Percentiles rank a stretch among this genome's conserved stretches.
These are phyloP conservation scores for Colletotrichum nymphaeae DNA, from an alignment of 2,329 filamentous ascomycete genomes.

Conservation along the genomic window DNA sequence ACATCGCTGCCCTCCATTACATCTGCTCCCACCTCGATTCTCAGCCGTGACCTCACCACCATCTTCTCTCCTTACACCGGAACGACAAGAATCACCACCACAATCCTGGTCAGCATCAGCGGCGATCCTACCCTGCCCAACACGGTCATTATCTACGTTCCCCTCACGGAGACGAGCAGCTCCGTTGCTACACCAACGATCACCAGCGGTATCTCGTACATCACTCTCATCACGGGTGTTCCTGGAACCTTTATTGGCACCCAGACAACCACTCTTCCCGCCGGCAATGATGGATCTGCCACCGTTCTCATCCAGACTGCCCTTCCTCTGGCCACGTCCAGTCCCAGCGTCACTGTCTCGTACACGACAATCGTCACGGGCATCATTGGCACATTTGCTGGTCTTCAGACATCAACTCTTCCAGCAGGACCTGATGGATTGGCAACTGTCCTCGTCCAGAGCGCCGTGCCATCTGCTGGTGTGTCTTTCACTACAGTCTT, in stretches of 20 bases:
- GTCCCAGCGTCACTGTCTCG: background rate
- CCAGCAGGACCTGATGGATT: conserved; percentile 2
- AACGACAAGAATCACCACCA: background rate
- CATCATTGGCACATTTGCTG: background rate
- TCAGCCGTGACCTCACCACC: background rate
- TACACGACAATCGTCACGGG: background rate
- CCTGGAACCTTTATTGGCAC: background rate
- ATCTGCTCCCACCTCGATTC: background rate
- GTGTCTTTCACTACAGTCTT: conserved; percentile 3
- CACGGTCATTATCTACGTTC: background rate
- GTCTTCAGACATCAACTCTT: conserved; percentile 10
- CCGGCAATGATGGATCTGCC: background rate
- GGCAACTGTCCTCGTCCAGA: conserved; percentile 16
- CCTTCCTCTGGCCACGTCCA: background rate
- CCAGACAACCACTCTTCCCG: background rate
- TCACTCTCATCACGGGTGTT: conserved; percentile 7
- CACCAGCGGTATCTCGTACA: background rate
- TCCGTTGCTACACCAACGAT: background rate
- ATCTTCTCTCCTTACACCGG: conserved; percentile 10
- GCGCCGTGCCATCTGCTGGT: background rate
- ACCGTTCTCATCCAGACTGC: background rate
- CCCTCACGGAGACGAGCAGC: background rate
- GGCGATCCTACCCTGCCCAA: background rate
- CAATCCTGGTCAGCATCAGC: background rate
- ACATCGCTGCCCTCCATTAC: conserved; percentile 1